A percentile compares a stretch with the other conserved stretches of the same genome.
Evolutionary conservation across 2,329 filamentous ascomycete species (phyloP).

Genomic region (Colletotrichum trifolii): DNA sequence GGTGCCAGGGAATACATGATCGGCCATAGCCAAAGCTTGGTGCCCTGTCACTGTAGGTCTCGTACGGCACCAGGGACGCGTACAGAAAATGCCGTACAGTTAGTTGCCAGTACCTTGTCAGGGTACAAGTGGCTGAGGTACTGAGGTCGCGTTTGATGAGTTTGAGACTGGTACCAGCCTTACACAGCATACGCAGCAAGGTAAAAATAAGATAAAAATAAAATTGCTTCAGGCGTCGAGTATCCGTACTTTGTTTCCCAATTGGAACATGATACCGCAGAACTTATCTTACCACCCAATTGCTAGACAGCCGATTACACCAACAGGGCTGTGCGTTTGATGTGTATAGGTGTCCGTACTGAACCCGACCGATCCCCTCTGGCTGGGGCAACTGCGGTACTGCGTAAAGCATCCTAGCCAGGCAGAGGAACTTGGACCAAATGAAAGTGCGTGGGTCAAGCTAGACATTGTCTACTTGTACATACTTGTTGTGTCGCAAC

Average conservation of each 20-base stretch:
- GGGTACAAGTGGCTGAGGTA: too few relatives aligned
- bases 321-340: background rate
- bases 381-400: too few relatives aligned
- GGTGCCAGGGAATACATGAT: too few relatives aligned
- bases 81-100: too few relatives aligned
- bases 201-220: background rate
- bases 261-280: background rate
- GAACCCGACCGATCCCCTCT: too few relatives aligned
- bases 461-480: background rate
- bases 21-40: too few relatives aligned
- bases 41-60: too few relatives aligned
- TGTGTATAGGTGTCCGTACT: background rate
- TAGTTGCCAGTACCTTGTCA: too few relatives aligned
- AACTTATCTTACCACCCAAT: slow-evolving; percentile 16
- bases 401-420: too few relatives aligned
- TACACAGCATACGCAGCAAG: slow-evolving; percentile 7
- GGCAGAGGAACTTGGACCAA: background rate
- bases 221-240: too few relatives aligned
- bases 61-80: too few relatives aligned
- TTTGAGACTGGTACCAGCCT: background rate
- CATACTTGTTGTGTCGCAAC: slow-evolving; percentile 18
- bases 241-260: too few relatives aligned
- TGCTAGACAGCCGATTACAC: slow-evolving; percentile 21
- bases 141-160: background rate
- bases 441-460: background rate